Evolutionary conservation across 2,329 filamentous ascomycete species (phyloP).

Genomic region (Colletotrichum coccodes): DNA sequence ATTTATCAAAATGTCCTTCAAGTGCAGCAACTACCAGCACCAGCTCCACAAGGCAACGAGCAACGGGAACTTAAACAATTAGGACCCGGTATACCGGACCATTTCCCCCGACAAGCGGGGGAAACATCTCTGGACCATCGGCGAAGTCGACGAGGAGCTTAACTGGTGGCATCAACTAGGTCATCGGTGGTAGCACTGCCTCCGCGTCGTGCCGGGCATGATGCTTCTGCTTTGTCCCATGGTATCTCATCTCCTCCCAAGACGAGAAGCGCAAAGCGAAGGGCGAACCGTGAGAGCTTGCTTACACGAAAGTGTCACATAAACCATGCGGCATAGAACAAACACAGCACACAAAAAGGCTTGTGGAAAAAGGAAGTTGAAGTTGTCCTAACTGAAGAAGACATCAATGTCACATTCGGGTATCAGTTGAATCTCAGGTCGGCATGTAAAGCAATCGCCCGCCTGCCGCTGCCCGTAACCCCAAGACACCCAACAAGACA

Average conservation of each 20-base stretch:
- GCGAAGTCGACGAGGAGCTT: conserved; percentile 65
- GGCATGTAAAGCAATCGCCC: conserved; percentile 14
- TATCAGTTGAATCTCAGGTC: conserved; percentile 29
- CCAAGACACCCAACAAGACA: conserved; percentile 27
- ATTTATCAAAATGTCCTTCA: conserved; percentile 77
- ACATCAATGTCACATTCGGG: conserved; percentile 30
- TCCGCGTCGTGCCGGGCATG: conserved; percentile 75
- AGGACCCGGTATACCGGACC: conserved; percentile 76
- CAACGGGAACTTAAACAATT: conserved; percentile 32
- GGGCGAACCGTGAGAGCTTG: too few species aligned
- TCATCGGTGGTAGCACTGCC: conserved; percentile 71
- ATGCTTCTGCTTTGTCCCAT: conserved; percentile 70
- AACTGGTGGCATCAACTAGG: conserved; percentile 78
- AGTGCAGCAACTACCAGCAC: conserved; percentile 80
- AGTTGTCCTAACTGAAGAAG: conserved; percentile 25
- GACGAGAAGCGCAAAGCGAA: conserved; percentile 43
- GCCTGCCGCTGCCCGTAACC: conserved; percentile 21
- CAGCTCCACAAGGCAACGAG: conserved; percentile 63
- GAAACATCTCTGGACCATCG: conserved; percentile 66
- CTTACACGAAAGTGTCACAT: background rate
- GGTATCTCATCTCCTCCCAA: conserved; percentile 48
- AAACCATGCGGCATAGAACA: conserved; percentile 14
- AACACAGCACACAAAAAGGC: background rate
- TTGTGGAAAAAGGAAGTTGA: conserved; percentile 18
- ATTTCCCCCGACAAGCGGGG: conserved; percentile 72